Evolutionary conservation across 1,284 basidiomycete species (phyloP), one percentile per base, ranked within the genome.

Genomic region (Athelia psychrophila): DNA sequence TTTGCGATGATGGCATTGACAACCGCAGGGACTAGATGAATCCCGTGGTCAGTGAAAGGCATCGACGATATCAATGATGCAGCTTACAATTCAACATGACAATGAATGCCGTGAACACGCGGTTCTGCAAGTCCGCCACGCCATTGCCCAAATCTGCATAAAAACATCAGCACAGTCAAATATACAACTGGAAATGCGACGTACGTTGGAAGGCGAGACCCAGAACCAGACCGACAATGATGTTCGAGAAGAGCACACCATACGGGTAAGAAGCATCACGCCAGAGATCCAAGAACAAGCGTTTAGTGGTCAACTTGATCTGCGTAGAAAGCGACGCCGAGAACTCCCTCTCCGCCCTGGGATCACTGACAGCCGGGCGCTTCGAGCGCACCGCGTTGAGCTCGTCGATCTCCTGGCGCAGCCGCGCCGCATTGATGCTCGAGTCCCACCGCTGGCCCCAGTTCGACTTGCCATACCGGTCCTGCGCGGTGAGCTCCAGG

Each of bases 301-400:
- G 38, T n/a, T 6, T 9, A 6, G 38, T 42, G 6, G 38, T 42
- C 38, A 42, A 42, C n/a, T 9, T 18, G n/a, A 42, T 42, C 63
- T 86, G 83, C 33, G 70, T 61, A 9, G 61, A 50, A 69, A 79
- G 75, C 9, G 75, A 65, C 0, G 81, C 75, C 15, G 84, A 77
- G 59, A 79, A 84, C 35, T 63, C 59, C 3, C 65, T 64, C 9
- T 63, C 57, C 23, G 71, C 60, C 2, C 20, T 6, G 6, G n/a
- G 6, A n/a, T 42, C 20, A 5, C n/a, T 9, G 6, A 42, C 20
- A 5, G 20, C 20, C 6, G 38, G 38, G 6, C 38, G 52, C 54
- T 44, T 64, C 54, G 4, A 69, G 56, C 4, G 59, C 46, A 3
- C 49, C 52, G 3, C 55, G 58, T 49, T 73, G 75, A 76, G 1